Base-by-base conservation (phyloP, 768 basidiomycete genomes). In the Podaxis sp. region DNA sequence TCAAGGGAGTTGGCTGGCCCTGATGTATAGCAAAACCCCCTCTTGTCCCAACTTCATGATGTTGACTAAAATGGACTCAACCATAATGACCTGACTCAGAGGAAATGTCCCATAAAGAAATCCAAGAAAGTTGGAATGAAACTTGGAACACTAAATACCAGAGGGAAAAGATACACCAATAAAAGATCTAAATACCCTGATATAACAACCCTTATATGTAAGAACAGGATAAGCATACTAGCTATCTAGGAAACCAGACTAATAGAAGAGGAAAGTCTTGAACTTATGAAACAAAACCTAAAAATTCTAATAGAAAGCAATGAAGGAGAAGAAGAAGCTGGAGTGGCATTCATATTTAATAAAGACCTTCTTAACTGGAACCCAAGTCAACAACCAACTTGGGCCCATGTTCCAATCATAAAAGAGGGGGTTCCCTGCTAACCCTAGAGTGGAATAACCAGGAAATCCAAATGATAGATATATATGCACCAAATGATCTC, bases 401-500 rank as follows among this genome's bases (percentile, higher is more conserved):
- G 3, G 13, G 13, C 53, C 13, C 57, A 76, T 16, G 53, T 72
- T 0, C 69, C 65, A 9, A 11, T 57, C 5, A 50, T 48, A 21
- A 10, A 2, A 10, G 72, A 3, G 50, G 72, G 48, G 74, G 69
- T 6, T 18, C 67, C 5, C 10, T 62, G 3, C 18, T 68, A 3
- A 50, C 50, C 51, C 57, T 63, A 0, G 18, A 51, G n/a, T 69
- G 67, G 68, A 63, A 69, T 18, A 35, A 50, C 4, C 35, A 57
- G 16, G 61, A 27, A 23, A n/a, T 77, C 0, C 58, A 55, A 3
- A 61, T 78, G 0, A 63, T 78, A 0, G 73, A 64, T 3, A 50
- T 78, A 0, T 78, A 79, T 46, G 69, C 73, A 1, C 77, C 75
- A 0, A 76, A 76, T 59, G 11, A 51, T 55, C 55, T 0, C 21